phyloP scores from a whole-genome alignment of 2,329 filamentous ascomycete species.

The Thelonectria blattea region DNA sequence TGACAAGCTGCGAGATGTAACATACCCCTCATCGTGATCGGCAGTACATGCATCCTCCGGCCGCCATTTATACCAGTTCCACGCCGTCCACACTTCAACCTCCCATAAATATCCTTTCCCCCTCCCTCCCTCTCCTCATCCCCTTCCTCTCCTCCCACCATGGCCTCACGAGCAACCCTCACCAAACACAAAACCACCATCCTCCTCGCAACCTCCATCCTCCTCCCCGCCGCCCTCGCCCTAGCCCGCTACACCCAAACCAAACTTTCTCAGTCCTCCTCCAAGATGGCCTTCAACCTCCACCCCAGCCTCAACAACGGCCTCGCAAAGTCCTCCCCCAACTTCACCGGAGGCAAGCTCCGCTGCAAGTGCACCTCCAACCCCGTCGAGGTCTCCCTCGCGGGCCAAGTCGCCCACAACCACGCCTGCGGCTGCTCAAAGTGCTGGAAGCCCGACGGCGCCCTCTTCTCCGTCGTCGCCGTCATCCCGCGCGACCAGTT shows the following conservation, averaged over 20 bases:
- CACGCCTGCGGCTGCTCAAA: constrained; percentile 75
- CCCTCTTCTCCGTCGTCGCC: constrained; percentile 69
- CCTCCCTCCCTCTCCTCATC: constrained; percentile 4
- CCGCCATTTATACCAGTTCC: too few species aligned
- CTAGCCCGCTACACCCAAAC: constrained; percentile 24
- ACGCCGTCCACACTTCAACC: background rate
- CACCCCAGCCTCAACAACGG: constrained; percentile 70
- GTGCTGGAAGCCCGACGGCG: constrained; percentile 71
- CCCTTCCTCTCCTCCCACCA: background rate
- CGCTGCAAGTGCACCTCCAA: constrained; percentile 63
- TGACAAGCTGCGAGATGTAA: constrained; percentile 6
- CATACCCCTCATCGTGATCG: constrained; percentile 18
- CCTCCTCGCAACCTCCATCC: constrained; percentile 29
- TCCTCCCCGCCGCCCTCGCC: constrained; percentile 32
- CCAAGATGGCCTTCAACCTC: constrained; percentile 44
- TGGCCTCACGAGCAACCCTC: constrained; percentile 17
- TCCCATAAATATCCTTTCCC: constrained; percentile 7
- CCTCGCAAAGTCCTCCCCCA: constrained; percentile 58
- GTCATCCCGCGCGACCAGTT: constrained; percentile 64
- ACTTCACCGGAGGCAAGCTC: constrained; percentile 66
- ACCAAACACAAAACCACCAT: constrained; percentile 24
- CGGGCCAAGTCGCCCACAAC: constrained; percentile 68
- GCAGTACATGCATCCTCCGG: background rate
- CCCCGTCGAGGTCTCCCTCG: constrained; percentile 64
- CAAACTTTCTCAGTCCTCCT: constrained; percentile 10